Evolutionary conservation across 31 red algal species (phyloP).

Genomic region (Bonnemaisonia californica): DNA sequence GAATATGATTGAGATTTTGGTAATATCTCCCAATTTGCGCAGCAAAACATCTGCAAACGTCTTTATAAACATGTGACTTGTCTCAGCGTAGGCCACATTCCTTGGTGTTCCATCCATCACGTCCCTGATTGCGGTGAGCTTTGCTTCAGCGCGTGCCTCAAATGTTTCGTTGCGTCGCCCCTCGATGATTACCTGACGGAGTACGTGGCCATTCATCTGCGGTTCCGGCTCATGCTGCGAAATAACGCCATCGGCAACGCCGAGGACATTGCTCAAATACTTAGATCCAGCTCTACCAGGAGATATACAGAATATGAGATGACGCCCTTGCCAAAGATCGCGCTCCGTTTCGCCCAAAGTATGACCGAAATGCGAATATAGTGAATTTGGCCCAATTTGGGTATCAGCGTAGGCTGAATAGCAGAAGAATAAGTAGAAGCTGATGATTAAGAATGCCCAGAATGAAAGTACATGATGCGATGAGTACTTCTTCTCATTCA

Average conservation of each 20-base stretch:
- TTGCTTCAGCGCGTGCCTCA: slow-evolving; percentile 29
- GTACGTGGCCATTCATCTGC: slow-evolving; percentile 43
- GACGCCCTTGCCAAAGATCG: slow-evolving; percentile 48
- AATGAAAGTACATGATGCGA: neutral
- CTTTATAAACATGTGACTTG: slow-evolving; percentile 91
- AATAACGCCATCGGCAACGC: slow-evolving; percentile 44
- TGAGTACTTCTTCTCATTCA: slow-evolving; percentile 17
- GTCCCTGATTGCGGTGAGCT: slow-evolving; percentile 67
- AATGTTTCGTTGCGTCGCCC: slow-evolving; percentile 58
- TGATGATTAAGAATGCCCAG: slow-evolving; percentile 25
- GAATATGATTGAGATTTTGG: slow-evolving; percentile 71
- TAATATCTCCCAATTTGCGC: slow-evolving; percentile 51
- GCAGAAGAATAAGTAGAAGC: neutral
- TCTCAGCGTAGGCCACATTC: slow-evolving; percentile 78
- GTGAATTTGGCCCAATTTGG: neutral
- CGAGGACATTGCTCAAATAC: slow-evolving; percentile 71
- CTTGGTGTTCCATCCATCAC: slow-evolving; percentile 56
- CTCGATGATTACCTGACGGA: slow-evolving; percentile 56
- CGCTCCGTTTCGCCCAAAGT: slow-evolving; percentile 13
- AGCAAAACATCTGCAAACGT: slow-evolving; percentile 87
- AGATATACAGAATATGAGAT: slow-evolving; percentile 82
- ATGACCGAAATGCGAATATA: neutral
- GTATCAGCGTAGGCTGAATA: neutral
- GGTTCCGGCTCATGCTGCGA: slow-evolving; percentile 75
- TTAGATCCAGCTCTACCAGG: slow-evolving; percentile 76